phyloP scores from a whole-genome alignment of 1,284 basidiomycete species.

The Naganishia sp. region DNA sequence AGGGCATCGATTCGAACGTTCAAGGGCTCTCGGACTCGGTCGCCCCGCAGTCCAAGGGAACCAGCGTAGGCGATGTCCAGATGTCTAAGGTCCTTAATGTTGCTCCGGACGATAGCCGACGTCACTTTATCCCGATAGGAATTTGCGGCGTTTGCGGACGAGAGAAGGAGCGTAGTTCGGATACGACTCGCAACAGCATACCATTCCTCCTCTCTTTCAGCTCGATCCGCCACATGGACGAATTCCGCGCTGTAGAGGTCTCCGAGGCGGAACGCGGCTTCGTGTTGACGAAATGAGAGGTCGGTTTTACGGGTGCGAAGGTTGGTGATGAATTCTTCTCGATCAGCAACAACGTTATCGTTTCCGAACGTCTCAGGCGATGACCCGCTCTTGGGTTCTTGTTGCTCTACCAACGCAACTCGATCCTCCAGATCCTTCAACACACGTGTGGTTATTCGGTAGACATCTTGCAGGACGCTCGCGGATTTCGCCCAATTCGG shows the following conservation, averaged over 20 bases:
- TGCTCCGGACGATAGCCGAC: slow-evolving; percentile 20
- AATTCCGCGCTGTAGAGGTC: slow-evolving; percentile 42
- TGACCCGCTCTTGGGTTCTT: background rate
- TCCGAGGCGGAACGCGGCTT: slow-evolving; percentile 29
- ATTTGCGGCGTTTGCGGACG: slow-evolving; percentile 41
- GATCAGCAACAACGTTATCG: background rate
- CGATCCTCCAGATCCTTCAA: slow-evolving; percentile 13
- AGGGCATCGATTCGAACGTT: slow-evolving; percentile 40
- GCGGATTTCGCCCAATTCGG: slow-evolving; percentile 23
- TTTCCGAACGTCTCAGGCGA: background rate
- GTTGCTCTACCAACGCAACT: background rate
- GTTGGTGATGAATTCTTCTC: background rate
- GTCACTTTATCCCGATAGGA: slow-evolving; percentile 36
- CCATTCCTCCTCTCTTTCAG: slow-evolving; percentile 40
- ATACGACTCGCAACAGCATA: slow-evolving; percentile 44
- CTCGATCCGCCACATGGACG: slow-evolving; percentile 39
- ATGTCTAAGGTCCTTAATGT: slow-evolving; percentile 35
- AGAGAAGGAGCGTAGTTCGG: slow-evolving; percentile 45
- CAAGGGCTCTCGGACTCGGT: slow-evolving; percentile 8
- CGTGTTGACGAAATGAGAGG: slow-evolving; percentile 21
- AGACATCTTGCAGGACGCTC: slow-evolving; percentile 8
- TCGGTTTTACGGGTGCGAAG: slow-evolving; percentile 5
- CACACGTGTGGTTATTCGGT: background rate
- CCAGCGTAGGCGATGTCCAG: slow-evolving; percentile 39
- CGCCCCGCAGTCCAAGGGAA: slow-evolving; percentile 39